These are phyloP conservation scores for Apiospora hydei DNA, from an alignment of 2,329 filamentous ascomycete species.

Conservation along the genomic window DNA sequence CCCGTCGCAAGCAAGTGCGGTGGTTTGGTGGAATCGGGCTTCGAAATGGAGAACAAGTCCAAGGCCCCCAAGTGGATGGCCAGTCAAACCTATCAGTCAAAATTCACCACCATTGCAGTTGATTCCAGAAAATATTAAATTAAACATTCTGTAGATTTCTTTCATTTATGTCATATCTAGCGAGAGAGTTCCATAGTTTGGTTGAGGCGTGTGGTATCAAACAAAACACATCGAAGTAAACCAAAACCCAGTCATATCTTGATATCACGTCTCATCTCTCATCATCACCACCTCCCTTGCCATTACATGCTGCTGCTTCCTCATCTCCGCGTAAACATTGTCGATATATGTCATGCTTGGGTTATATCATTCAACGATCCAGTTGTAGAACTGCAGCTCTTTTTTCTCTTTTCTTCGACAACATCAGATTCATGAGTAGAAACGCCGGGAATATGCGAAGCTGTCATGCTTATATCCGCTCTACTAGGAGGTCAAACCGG, in stretches of 20 bases:
- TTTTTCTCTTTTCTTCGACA: neutral
- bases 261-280: slow-evolving; percentile 2
- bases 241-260: slow-evolving; percentile 1
- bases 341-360: neutral
- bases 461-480: neutral
- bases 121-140: neutral
- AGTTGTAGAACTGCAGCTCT: neutral
- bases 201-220: neutral
- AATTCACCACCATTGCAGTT: too few relatives aligned
- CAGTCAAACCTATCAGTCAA: too few relatives aligned
- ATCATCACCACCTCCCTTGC: neutral
- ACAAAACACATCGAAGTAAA: slow-evolving; percentile 7
- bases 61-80: too few relatives aligned
- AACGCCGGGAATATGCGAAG: neutral
- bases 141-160: slow-evolving; percentile 7
- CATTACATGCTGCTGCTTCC: neutral
- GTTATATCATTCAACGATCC: neutral
- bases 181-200: neutral
- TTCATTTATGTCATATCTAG: slow-evolving; percentile 18
- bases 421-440: neutral
- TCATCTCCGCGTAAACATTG: too few relatives aligned
- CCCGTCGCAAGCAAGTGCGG: too few relatives aligned
- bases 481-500: neutral
- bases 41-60: too few relatives aligned
- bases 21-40: too few relatives aligned